These are phyloP conservation scores for Syzygium aqueum DNA, from an alignment of 345 rosid species.

Conservation along the genomic window DNA sequence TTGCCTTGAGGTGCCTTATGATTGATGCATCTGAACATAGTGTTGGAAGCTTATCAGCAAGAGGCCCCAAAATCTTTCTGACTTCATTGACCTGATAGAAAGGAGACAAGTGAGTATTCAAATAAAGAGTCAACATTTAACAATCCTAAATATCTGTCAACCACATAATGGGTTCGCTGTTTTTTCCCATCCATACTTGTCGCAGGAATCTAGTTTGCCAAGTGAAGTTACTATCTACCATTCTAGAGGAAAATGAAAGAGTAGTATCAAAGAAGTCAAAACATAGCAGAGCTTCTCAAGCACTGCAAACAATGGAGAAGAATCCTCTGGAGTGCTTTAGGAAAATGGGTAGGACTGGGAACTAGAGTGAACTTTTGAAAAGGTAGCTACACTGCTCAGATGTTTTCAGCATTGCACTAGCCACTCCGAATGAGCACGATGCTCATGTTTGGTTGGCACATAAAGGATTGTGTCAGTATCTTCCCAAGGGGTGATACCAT, in stretches of 20 bases:
- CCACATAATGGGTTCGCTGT: background rate
- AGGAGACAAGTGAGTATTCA: background rate
- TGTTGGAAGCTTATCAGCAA: constrained; percentile 38
- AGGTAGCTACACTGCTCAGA: background rate
- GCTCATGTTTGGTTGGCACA: background rate
- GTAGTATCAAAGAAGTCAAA: background rate
- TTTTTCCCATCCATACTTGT: background rate
- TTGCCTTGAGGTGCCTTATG: constrained; percentile 49
- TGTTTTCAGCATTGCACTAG: background rate
- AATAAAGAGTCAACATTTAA: background rate
- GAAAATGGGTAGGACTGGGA: background rate
- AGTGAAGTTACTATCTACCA: background rate
- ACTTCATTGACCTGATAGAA: constrained; percentile 47
- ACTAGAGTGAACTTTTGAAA: background rate
- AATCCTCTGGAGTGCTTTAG: background rate
- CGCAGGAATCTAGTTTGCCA: background rate
- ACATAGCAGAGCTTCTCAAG: background rate
- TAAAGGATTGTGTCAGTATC: background rate
- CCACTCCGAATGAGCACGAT: background rate
- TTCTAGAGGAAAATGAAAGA: background rate
- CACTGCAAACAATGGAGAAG: background rate
- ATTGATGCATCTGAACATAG: constrained; percentile 53
- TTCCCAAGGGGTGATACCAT: background rate
- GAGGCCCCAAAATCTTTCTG: constrained; percentile 46
- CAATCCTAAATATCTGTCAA: background rate